Evolutionary conservation across 2,329 filamentous ascomycete species (phyloP), one percentile per base, ranked within the genome.

Genomic region (Cladosporium austrohemisphaericum): DNA sequence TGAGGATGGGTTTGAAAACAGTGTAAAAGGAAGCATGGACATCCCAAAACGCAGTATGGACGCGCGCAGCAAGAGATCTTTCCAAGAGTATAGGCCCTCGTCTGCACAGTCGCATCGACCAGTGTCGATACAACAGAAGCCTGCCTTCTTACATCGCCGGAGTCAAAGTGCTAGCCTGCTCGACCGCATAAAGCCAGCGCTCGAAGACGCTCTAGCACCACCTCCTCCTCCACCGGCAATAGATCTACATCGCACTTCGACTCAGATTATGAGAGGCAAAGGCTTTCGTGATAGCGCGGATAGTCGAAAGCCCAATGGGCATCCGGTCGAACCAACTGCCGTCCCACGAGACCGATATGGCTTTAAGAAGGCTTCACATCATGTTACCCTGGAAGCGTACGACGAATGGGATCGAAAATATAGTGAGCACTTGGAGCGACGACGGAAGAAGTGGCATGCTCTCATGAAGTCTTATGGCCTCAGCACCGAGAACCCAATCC

Each of bases 351-450:
- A 96, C 66, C 80, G 88, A 13, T 95, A 96, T 62, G 92, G 92
- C 3, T 97, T 97, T 72, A 88, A 89, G 57, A 97, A 96, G 66
- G 79, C 81, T 29, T 92, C 84, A 32, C 84, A 91, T 57, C 84
- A 94, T 62, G 78, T 95, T 54, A 86, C 79, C 1, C 71, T 84
- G 16, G 77, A 85, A 51, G 79, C 91, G 63, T 95, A 94, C 64
- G 88, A 96, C 60, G 72, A 76, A 1, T 97, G 92, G 92, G 83
- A 90, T 58, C 71, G 71, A 13, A 75, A 75, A 3, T 96, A 97
- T 65, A 81, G 79, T 23, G 78, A 84, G 29, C 91, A 93, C 63
- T 75, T 94, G 31, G 79, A 80, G 1, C 79, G 87, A 25, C 79
- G 92, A 53, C 78, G 81, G 55, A 83, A 80, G 69, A 96, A 96